Evolutionary conservation across 345 rosid genomes (phyloP), one percentile per base, ranked within the genome.

Genomic region (Dipteronia sinensis): DNA sequence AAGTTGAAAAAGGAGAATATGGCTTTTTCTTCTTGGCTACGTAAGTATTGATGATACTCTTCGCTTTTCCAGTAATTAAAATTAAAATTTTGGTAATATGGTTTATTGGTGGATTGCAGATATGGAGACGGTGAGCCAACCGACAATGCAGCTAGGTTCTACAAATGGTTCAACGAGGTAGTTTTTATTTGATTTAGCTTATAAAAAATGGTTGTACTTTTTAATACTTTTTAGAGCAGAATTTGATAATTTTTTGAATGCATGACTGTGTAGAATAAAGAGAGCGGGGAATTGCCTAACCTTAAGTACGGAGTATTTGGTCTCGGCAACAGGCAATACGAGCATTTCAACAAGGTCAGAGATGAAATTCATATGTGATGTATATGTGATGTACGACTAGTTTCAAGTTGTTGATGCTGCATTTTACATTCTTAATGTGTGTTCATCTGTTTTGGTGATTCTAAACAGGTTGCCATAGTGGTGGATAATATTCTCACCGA

Each of bases 51-150:
- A 17, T 67, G 23, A 22, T 23, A 16, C 10, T 38, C 22, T 67
- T 34, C 69, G 16, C 13, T 4, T 65, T 47, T 25, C 22, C 16
- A 15, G 4, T 49, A 3, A 6, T 0, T 12, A 47, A 4, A 51
- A 31, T 49, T 31, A 46, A 40, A 44, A 7, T 16, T 42, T 71
- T 61, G 11, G 58, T 81, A 46, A 76, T 77, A 20, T 65, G 38
- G 69, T 73, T 79, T 72, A 75, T 46, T 38, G 10, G 51, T 42
- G 65, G 29, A 5, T 10, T 82, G 77, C 76, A 97, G 99, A 77
- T 97, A 97, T 67, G 99, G 99, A 85, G 99, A 97, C 76, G 99
- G 99, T 62, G 99, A 97, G 81, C 99, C 99, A 15, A 97, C 99
- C 0, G 99, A 97, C 42, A 97, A 97, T 79, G 99, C 99, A 1